These are phyloP conservation scores for Lentinula novae-zelandiae DNA, from an alignment of 1,284 basidiomycete genomes.

Conservation along the genomic window DNA sequence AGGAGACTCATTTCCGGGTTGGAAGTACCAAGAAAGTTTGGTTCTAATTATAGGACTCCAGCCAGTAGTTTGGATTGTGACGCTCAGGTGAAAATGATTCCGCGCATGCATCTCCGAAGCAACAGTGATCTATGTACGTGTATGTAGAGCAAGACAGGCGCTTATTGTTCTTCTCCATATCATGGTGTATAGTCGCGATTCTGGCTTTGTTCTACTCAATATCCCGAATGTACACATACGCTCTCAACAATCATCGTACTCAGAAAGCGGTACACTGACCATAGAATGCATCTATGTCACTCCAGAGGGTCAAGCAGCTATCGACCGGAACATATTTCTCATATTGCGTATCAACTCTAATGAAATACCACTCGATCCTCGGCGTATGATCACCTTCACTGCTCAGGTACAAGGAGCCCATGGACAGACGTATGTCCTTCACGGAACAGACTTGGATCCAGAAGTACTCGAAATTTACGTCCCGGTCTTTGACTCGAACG, in stretches of 20 bases:
- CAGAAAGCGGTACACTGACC: background rate
- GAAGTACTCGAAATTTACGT: conserved; percentile 36
- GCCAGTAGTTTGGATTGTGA: too few relatives aligned
- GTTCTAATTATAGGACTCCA: too few relatives aligned
- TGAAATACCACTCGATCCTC: conserved; percentile 59
- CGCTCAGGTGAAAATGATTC: too few relatives aligned
- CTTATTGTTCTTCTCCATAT: too few relatives aligned
- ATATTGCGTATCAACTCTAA: conserved; percentile 55
- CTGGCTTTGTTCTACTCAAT: background rate
- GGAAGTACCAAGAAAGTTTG: too few relatives aligned
- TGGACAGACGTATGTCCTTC: conserved; percentile 44
- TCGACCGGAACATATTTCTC: conserved; percentile 36
- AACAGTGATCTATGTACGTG: too few relatives aligned
- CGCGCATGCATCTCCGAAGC: too few relatives aligned
- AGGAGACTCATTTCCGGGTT: too few relatives aligned
- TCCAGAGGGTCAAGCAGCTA: background rate
- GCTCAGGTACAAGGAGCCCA: background rate
- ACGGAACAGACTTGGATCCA: conserved; percentile 30
- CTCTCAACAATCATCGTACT: background rate
- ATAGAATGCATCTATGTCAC: background rate
- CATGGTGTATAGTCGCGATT: background rate
- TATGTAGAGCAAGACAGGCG: too few relatives aligned
- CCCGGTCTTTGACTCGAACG: conserved; percentile 25
- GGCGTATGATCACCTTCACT: conserved; percentile 35
- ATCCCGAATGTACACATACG: background rate